phyloP scores from a whole-genome alignment of 345 rosid genomes.

The Aethionema arabicum region DNA sequence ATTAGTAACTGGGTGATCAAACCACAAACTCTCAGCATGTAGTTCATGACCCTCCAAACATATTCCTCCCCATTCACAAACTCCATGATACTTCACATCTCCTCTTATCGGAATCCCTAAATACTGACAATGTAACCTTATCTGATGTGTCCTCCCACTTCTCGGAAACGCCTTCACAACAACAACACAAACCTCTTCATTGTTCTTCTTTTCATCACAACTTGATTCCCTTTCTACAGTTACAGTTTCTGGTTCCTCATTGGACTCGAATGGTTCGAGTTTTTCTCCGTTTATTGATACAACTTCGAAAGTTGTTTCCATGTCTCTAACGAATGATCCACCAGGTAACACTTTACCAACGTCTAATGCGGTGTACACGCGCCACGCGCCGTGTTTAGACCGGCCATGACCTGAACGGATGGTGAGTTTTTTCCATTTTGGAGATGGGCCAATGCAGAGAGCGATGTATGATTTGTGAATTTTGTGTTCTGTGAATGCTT shows the following conservation, averaged over 20 bases:
- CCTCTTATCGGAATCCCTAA: constrained; percentile 78
- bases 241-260: constrained; percentile 33
- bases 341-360: constrained; percentile 73
- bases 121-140: constrained; percentile 86
- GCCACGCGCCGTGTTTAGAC: constrained; percentile 91
- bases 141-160: constrained; percentile 94
- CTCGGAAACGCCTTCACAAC: constrained; percentile 72
- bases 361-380: constrained; percentile 74
- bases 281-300: constrained; percentile 55
- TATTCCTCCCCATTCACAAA: constrained; percentile 64
- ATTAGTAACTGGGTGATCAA: constrained; percentile 71
- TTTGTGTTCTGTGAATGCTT: constrained; percentile 76
- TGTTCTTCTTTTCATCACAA: constrained; percentile 28
- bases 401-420: constrained; percentile 89
- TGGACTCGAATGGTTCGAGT: constrained; percentile 25
- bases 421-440: constrained; percentile 66
- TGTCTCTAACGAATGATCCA: constrained; percentile 77
- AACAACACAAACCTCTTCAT: constrained; percentile 43
- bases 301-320: constrained; percentile 82
- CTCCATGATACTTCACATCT: constrained; percentile 90
- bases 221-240: constrained; percentile 37
- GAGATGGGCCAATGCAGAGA: constrained; percentile 57
- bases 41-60: constrained; percentile 63
- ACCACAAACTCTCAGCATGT: constrained; percentile 80
- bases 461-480: constrained; percentile 77